Evolutionary conservation across 805 yeast genomes (phyloP), one percentile per base, ranked within the genome.

Genomic region (Starmerella floricola): DNA sequence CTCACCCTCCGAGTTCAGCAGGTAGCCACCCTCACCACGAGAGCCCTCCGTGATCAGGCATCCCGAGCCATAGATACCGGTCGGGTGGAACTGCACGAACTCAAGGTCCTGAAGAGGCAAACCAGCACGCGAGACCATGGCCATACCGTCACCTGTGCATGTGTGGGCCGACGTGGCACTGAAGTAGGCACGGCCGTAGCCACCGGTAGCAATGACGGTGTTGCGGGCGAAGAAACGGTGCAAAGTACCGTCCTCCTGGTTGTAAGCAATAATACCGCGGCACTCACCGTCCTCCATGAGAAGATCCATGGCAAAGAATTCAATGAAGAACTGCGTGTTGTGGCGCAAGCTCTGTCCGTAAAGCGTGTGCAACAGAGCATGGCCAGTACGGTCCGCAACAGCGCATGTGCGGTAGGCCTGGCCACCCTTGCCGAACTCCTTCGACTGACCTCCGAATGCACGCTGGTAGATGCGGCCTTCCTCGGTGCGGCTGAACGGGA

Each of bases 371-470:
- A 88, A 73, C 62, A 88, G 71, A 19, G 97, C 95, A 62, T 88
- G 98, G 45, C 98, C 98, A 38, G 98, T 88, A 73, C 98, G 79
- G 69, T 88, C 98, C 41, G 98, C 98, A 39, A 91, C 98, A 31
- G 98, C 98, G 71, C 97, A 88, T 45, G 97, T 88, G 72, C 98
- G 80, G 74, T 91, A 88, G 44, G 97, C 97, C 69, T 88, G 98
- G 48, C 98, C 98, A 61, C 95, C 96, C 63, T 91, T 86, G 62
- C 98, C 98, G 66, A 68, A 85, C 54, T 91, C 94, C 65, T 74
- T 83, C 49, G 94, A 69, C 68, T 88, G 98, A 61, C 98, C 98
- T 63, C 98, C 98, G 62, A 88, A 88, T 37, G 98, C 98, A 70
- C 98, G 81, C 72, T 88, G 98, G 68, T 88, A 88, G 61, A 88